Base-by-base conservation (phyloP, 441 rosid genomes). In the Pelargonium citronellum region DNA sequence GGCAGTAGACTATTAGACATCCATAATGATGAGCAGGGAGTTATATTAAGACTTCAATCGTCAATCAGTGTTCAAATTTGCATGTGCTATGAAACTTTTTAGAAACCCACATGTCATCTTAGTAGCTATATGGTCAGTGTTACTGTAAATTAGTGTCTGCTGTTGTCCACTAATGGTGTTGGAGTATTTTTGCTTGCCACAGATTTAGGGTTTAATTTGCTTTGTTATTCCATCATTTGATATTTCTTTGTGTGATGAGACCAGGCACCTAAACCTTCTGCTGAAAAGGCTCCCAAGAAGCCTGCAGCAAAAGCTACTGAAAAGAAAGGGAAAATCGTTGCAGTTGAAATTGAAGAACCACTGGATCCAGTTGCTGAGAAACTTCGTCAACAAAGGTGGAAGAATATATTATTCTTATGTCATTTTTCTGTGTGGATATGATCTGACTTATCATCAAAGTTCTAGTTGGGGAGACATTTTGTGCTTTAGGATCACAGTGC, bases 341-440 rank as follows among this genome's bases (percentile, higher is more conserved):
- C 79, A 75, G 66, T 60, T 46, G 78, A 44, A 17, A 74, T 81
- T 71, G 83, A 78, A 77, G 88, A 80, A 68, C 74, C 77, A 77
- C 62, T 87, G 55, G 95, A 91, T 84, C 95, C 91, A 2, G 71
- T 87, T 7, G 82, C 93, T 4, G 90, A 89, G 85, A 89, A 91
- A 68, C 85, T 90, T 73, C 91, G 80, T 75, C 89, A 89, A 64
- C 98, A 92, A 78, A 89, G 96, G 98, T 92, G 79, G 4, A 30
- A 53, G 51, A 57, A 63, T n/a, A 68, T 55, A 3, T 68, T 2
- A 16, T 13, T 61, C 6, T 53, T 17, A 44, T 2, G 16, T 17
- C 15, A 0, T n/a, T 13, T 17, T 10, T 11, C n/a, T 2, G 12
- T 4, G 66, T 37, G 1, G 1, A 11, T 8, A 7, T 20, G 44